Evolutionary conservation across 1,284 basidiomycete genomes (phyloP).

Genomic region (Bjerkandera adusta): DNA sequence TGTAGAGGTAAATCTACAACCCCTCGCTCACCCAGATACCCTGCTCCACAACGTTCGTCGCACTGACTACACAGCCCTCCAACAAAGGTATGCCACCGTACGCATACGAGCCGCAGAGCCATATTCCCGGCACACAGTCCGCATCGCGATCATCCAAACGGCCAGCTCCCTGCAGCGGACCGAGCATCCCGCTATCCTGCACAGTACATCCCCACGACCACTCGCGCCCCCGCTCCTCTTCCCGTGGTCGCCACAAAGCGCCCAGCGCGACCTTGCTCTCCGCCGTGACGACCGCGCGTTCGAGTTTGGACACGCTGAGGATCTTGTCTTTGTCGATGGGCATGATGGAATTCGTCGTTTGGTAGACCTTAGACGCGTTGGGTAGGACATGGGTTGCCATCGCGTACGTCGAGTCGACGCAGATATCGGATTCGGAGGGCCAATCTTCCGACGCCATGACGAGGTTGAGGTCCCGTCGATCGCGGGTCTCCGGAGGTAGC

Average conservation of each 20-base stretch:
- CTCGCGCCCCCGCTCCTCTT: conserved; percentile 36
- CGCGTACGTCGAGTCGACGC: conserved; percentile 45
- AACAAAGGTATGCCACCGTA: conserved; percentile 59
- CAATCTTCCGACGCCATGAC: conserved; percentile 35
- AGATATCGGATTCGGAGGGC: not conserved
- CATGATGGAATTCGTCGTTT: conserved; percentile 74
- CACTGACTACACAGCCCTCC: conserved; percentile 65
- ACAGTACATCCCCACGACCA: conserved; percentile 28
- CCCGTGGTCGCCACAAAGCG: conserved; percentile 37
- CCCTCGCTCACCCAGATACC: conserved; percentile 33
- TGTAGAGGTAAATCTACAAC: conserved; percentile 16
- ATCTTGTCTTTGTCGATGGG: conserved; percentile 45
- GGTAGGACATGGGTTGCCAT: conserved; percentile 63
- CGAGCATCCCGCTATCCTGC: conserved; percentile 35
- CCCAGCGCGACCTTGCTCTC: conserved; percentile 48
- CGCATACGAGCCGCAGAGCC: conserved; percentile 61
- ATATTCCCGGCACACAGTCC: conserved; percentile 41
- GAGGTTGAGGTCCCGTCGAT: conserved; percentile 67
- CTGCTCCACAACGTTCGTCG: conserved; percentile 51
- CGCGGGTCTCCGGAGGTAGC: conserved; percentile 45
- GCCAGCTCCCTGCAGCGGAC: conserved; percentile 50
- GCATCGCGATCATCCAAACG: not conserved
- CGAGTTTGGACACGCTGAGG: conserved; percentile 56
- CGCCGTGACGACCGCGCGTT: conserved; percentile 57
- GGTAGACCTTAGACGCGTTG: conserved; percentile 41